Evolutionary conservation across 2,329 filamentous ascomycete genomes (phyloP).

Genomic region (Verticillium tricorpus): DNA sequence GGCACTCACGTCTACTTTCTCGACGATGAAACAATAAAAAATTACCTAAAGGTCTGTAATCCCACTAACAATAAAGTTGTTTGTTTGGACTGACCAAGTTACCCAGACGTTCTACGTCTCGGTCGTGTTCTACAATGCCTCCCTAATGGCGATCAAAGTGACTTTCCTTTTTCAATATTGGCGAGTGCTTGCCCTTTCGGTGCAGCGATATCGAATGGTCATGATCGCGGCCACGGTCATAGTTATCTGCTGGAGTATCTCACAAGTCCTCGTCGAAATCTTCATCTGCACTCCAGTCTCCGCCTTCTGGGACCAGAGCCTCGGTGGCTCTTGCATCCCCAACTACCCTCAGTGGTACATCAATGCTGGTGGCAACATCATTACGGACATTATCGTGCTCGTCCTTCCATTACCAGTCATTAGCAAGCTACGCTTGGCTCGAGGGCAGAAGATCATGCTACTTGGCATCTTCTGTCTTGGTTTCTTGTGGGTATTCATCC

Average conservation of each 20-base stretch:
- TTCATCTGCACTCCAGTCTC: constrained; percentile 21
- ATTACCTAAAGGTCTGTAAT: too few relatives aligned
- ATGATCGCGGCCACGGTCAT: constrained; percentile 21
- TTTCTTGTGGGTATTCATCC: neutral
- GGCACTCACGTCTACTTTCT: too few relatives aligned
- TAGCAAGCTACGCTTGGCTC: constrained; percentile 6
- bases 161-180: constrained; percentile 23
- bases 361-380: constrained; percentile 18
- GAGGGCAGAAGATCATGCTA: constrained; percentile 15
- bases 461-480: constrained; percentile 15
- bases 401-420: constrained; percentile 14
- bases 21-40: too few relatives aligned
- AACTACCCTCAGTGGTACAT: constrained; percentile 16
- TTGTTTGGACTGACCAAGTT: too few relatives aligned
- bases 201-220: constrained; percentile 13
- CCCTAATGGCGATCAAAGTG: constrained; percentile 17
- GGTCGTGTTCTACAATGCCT: constrained; percentile 17
- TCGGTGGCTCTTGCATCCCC: constrained; percentile 15
- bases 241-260: constrained; percentile 20
- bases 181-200: constrained; percentile 19
- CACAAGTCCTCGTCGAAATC: constrained; percentile 19
- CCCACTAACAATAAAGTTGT: too few relatives aligned
- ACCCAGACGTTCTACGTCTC: constrained; percentile 15
- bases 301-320: constrained; percentile 20
- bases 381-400: constrained; percentile 13